A percentile compares a stretch with the other conserved stretches of the same genome.
These are phyloP conservation scores for Naganishia sp. DNA, from an alignment of 1,284 basidiomycete genomes.

Conservation along the genomic window DNA sequence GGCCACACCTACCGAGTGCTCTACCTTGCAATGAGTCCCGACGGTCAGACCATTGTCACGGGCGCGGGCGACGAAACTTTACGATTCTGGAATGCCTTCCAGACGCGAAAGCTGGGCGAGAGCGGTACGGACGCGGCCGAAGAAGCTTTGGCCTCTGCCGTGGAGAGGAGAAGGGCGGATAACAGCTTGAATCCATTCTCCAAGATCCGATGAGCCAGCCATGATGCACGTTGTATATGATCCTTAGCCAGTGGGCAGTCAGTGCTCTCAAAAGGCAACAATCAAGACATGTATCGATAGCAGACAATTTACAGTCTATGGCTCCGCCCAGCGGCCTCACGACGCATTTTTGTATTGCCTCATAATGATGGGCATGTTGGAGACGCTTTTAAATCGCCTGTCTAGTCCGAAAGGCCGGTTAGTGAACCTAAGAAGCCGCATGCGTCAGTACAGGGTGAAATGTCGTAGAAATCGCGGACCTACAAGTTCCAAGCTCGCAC, in stretches of 20 bases:
- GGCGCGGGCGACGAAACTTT: constrained; percentile 97
- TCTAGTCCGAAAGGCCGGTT: constrained; percentile 39
- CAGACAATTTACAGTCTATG: not conserved
- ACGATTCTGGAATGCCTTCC: constrained; percentile 93
- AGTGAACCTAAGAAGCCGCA: constrained; percentile 34
- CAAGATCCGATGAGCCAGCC: constrained; percentile 41
- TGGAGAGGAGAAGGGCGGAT: constrained; percentile 34
- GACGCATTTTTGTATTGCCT: constrained; percentile 29
- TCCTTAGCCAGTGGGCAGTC: not conserved
- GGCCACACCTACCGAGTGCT: constrained; percentile 94
- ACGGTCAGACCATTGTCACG: constrained; percentile 96
- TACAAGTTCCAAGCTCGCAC: constrained; percentile 41
- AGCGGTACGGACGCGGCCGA: constrained; percentile 31
- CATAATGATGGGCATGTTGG: constrained; percentile 37
- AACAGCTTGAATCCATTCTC: constrained; percentile 44
- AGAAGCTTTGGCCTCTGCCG: constrained; percentile 9
- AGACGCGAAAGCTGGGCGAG: constrained; percentile 57
- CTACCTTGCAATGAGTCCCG: constrained; percentile 94
- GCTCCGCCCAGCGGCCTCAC: not conserved
- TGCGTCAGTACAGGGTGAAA: not conserved
- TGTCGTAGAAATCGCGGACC: constrained; percentile 17
- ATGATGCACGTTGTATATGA: not conserved
- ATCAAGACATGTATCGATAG: constrained; percentile 1
- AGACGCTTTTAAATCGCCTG: constrained; percentile 35
- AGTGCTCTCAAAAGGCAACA: not conserved